Conservation (phyloP, 2,329 filamentous ascomycete species). For the Drechslerella dactyloides region DNA sequence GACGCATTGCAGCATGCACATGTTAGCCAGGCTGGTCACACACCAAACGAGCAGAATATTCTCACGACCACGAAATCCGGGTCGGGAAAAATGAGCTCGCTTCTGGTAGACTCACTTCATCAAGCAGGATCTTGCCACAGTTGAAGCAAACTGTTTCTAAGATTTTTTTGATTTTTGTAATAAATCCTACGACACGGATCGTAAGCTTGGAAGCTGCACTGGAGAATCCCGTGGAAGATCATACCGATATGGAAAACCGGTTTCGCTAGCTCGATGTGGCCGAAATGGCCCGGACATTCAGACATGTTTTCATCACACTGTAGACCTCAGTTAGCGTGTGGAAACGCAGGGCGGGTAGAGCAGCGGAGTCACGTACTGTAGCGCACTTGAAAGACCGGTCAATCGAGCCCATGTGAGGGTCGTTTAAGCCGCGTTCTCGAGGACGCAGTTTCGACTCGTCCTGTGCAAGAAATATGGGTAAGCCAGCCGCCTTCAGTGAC, state of each 20-base stretch:
- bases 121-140: conserved; percentile 95
- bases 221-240: conserved; percentile 51
- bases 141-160: conserved; percentile 99
- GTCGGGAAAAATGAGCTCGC: conserved; percentile 30
- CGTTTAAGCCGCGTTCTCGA: conserved; percentile 89
- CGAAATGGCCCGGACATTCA: conserved; percentile 96
- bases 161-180: conserved; percentile 99
- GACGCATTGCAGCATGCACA: conserved; percentile 50
- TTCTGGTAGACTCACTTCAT: conserved; percentile 85
- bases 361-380: conserved; percentile 61
- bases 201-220: neutral
- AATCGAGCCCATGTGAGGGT: conserved; percentile 93
- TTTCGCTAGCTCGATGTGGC: conserved; percentile 95
- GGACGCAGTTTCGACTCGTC: conserved; percentile 92
- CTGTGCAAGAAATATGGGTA: conserved; percentile 28
- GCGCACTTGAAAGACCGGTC: conserved; percentile 94
- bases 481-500: conserved; percentile 5
- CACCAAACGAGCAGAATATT: conserved; percentile 37
- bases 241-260: conserved; percentile 86
- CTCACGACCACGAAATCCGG: conserved; percentile 22
- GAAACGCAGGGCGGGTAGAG: neutral
- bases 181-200: conserved; percentile 70
- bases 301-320: conserved; percentile 88
- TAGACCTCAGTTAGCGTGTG: conserved; percentile 23
- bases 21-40: conserved; percentile 53